Percentiles rank a stretch among this genome's conserved stretches.
Evolutionary conservation across 495 filamentous ascomycete species (phyloP).

Genomic region (Parmelia sp.): DNA sequence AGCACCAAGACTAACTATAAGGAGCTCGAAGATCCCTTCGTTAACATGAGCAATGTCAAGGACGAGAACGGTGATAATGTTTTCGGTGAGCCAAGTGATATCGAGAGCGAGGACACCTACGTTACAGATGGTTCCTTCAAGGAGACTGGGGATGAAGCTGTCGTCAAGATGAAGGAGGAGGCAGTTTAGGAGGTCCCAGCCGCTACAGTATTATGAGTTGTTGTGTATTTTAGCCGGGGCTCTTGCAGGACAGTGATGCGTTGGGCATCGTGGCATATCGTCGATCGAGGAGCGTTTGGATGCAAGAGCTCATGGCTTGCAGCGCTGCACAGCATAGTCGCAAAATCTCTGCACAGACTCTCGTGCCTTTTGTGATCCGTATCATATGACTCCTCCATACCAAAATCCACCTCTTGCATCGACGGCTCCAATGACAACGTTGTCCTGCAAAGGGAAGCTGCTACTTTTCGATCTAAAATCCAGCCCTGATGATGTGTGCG

Average conservation of each 20-base stretch:
- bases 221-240: not conserved
- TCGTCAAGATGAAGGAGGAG: not conserved
- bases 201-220: not conserved
- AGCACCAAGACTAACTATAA: constrained; percentile 8
- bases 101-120: constrained; percentile 5
- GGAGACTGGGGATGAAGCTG: not conserved
- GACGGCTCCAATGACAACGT: not conserved
- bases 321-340: not conserved
- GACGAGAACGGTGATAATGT: constrained; percentile 14
- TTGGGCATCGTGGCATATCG: not conserved
- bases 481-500: too few relatives aligned
- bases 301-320: too few relatives aligned
- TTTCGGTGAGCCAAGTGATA: not conserved
- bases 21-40: constrained; percentile 8
- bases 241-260: not conserved
- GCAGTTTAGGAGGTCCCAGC: not conserved
- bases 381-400: too few relatives aligned
- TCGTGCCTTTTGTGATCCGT: not conserved
- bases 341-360: not conserved
- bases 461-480: not conserved
- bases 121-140: not conserved
- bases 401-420: not conserved
- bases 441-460: not conserved
- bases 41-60: not conserved
- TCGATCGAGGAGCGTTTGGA: too few relatives aligned